These are phyloP conservation scores for Penstemon barbatus DNA, from an alignment of 257 asterid genomes.

Conservation along the genomic window DNA sequence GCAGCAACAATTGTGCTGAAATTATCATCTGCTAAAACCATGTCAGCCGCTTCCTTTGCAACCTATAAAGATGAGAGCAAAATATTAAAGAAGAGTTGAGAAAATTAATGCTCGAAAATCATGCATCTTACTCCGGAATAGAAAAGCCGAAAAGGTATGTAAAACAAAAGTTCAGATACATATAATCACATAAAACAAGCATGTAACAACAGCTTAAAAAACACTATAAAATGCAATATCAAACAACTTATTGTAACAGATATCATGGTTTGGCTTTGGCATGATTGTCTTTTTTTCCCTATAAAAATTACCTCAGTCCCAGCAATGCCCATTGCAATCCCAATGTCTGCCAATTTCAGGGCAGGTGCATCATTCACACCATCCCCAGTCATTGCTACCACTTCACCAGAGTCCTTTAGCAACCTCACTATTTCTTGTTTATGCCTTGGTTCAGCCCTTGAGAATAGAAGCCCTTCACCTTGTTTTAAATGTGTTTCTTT, in stretches of 20 bases:
- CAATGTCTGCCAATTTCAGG: conserved; percentile 88
- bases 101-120: background rate
- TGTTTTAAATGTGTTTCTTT: conserved; percentile 63
- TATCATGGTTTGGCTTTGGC: background rate
- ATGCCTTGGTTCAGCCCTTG: conserved; percentile 99
- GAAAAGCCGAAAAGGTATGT: too few relatives aligned
- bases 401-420: conserved; percentile 95
- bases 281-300: background rate
- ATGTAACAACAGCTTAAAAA: background rate
- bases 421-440: conserved; percentile 97
- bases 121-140: background rate
- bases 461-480: conserved; percentile 87
- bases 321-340: conserved; percentile 96
- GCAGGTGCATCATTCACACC: conserved; percentile 60
- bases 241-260: background rate
- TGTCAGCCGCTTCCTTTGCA: conserved; percentile 99
- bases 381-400: conserved; percentile 99
- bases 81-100: background rate
- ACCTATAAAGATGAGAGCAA: conserved; percentile 49
- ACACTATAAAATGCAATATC: background rate
- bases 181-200: background rate
- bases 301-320: conserved; percentile 88
- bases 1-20: conserved; percentile 95
- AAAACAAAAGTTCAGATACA: background rate
- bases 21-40: conserved; percentile 98